A percentile compares a stretch with the other conserved stretches of the same genome.
These are phyloP conservation scores for Quercus lobata DNA, from an alignment of 331 rosid genomes.

Conservation along the genomic window DNA sequence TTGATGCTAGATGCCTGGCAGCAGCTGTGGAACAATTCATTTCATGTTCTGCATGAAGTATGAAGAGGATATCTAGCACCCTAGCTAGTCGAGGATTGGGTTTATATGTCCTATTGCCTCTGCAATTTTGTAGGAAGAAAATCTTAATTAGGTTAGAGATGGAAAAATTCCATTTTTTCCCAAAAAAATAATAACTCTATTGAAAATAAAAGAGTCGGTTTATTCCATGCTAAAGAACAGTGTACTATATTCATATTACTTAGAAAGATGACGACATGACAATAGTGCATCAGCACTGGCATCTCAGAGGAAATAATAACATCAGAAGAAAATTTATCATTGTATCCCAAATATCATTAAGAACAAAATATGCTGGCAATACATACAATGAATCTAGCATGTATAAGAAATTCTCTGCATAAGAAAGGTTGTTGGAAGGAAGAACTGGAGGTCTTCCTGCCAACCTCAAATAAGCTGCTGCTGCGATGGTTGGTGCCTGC, in stretches of 20 bases:
- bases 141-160: background rate
- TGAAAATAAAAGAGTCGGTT: background rate
- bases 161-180: background rate
- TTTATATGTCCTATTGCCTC: constrained; percentile 77
- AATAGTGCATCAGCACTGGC: background rate
- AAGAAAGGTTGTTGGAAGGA: constrained; percentile 79
- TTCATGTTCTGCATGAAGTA: constrained; percentile 94
- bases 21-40: constrained; percentile 95
- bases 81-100: constrained; percentile 78
- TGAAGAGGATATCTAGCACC: constrained; percentile 77
- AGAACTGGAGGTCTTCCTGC: constrained; percentile 94
- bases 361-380: background rate
- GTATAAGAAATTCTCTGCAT: constrained; percentile 83
- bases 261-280: background rate
- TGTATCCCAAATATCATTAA: constrained; percentile 7
- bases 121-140: constrained; percentile 28
- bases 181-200: background rate
- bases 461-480: constrained; percentile 79
- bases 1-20: constrained; percentile 86
- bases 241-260: background rate
- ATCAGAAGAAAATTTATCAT: background rate
- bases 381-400: constrained; percentile 96
- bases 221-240: background rate
- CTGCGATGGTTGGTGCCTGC: constrained; percentile 88
- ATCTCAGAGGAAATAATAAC: background rate